Evolutionary conservation across 2,329 filamentous ascomycete genomes (phyloP).

Genomic region (Arthrobotrys sinensis): DNA sequence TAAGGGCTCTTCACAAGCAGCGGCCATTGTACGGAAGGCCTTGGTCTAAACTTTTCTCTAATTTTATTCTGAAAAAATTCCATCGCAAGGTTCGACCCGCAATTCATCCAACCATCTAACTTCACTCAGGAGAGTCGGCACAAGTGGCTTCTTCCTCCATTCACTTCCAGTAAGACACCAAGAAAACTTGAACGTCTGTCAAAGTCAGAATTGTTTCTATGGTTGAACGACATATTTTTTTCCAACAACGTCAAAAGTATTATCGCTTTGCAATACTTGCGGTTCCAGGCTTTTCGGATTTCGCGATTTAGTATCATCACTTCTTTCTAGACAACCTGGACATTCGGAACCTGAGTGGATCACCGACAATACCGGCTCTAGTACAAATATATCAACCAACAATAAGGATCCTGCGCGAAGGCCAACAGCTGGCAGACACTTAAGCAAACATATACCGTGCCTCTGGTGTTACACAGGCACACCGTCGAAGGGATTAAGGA

Average conservation of each 20-base stretch:
- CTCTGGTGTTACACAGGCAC: constrained; percentile 54
- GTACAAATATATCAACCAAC: constrained; percentile 30
- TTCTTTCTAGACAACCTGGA: not conserved
- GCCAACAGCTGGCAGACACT: constrained; percentile 54
- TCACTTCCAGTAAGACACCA: not conserved
- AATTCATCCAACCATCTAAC: not conserved
- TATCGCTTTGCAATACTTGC: constrained; percentile 5
- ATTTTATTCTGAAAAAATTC: not conserved
- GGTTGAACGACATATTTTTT: constrained; percentile 27
- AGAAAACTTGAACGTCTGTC: constrained; percentile 1
- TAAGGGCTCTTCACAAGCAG: not conserved
- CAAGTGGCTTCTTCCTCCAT: not conserved
- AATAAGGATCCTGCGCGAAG: constrained; percentile 44
- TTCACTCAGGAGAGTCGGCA: constrained; percentile 1
- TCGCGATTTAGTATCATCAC: constrained; percentile 4
- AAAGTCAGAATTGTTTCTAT: constrained; percentile 31
- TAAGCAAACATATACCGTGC: constrained; percentile 58
- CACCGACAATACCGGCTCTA: constrained; percentile 1
- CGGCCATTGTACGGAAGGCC: not conserved
- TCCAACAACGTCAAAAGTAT: constrained; percentile 13
- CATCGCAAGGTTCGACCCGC: constrained; percentile 5
- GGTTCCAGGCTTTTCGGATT: not conserved
- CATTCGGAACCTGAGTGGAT: not conserved
- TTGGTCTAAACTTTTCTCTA: not conserved
- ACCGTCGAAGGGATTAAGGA: constrained; percentile 14